Evolutionary conservation across 306 rosid species (phyloP).

Genomic region (Malus asiatica): DNA sequence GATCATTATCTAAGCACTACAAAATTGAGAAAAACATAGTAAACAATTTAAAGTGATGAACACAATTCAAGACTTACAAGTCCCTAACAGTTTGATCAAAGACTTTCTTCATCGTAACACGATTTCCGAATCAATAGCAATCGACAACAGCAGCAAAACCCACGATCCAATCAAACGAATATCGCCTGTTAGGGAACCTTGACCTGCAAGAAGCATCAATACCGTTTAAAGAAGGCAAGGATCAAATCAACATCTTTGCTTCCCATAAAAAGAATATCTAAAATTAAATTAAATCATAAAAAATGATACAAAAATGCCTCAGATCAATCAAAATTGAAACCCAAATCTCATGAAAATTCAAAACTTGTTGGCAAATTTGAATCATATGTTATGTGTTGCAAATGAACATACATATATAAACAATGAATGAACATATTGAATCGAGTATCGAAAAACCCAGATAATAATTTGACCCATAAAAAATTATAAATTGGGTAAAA

Average conservation of each 20-base stretch:
- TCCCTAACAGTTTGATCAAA: slow-evolving; percentile 96
- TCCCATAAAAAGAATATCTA: neutral
- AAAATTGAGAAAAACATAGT: neutral
- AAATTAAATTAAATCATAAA: neutral
- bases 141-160: neutral
- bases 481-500: neutral
- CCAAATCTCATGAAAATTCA: neutral
- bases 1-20: neutral
- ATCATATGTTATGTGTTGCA: neutral
- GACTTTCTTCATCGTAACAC: slow-evolving; percentile 75
- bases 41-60: neutral
- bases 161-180: neutral
- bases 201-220: neutral
- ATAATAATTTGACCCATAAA: neutral
- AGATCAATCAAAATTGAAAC: neutral
- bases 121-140: neutral
- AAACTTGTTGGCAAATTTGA: neutral
- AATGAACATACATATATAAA: neutral
- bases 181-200: neutral
- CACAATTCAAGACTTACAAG: slow-evolving; percentile 51
- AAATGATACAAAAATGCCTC: neutral
- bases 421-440: neutral
- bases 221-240: neutral
- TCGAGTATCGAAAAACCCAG: neutral
- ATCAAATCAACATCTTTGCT: neutral